Evolutionary conservation across 768 basidiomycete species (phyloP).

Genomic region (Inosperma sp.): DNA sequence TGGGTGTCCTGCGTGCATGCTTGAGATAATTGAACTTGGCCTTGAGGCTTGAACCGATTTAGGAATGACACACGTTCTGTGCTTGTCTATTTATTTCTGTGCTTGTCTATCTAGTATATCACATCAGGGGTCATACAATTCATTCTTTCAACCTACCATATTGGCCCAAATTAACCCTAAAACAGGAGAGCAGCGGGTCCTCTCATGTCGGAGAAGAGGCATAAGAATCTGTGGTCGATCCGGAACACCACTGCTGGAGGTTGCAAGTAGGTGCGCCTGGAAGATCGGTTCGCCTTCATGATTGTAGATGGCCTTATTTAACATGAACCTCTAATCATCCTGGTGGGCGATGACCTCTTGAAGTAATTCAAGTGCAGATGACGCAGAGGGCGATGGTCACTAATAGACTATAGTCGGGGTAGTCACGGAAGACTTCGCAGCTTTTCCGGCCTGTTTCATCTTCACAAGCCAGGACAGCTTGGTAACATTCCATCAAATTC

Average conservation of each 20-base stretch:
- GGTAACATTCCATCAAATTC: slow-evolving; percentile 73
- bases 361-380: slow-evolving; percentile 71
- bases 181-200: no score
- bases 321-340: slow-evolving; percentile 87
- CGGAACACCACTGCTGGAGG: slow-evolving; percentile 18
- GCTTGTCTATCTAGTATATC: no score
- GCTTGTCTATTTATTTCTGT: no score
- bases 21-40: no score
- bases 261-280: slow-evolving; percentile 63
- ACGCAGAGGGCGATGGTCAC: slow-evolving; percentile 86
- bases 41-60: no score
- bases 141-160: no score
- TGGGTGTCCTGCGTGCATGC: no score
- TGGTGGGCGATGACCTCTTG: slow-evolving; percentile 61
- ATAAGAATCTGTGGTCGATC: no score
- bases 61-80: no score
- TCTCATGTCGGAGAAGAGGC: no score
- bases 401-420: slow-evolving; percentile 79
- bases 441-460: slow-evolving; percentile 73
- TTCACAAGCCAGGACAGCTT: slow-evolving; percentile 67
- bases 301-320: slow-evolving; percentile 92
- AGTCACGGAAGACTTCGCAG: slow-evolving; percentile 81
- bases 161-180: no score
- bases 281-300: slow-evolving; percentile 77
- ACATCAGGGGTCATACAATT: no score